Evolutionary conservation across 169 alveolate genomes (phyloP).

Genomic region (Neospora caninum): DNA sequence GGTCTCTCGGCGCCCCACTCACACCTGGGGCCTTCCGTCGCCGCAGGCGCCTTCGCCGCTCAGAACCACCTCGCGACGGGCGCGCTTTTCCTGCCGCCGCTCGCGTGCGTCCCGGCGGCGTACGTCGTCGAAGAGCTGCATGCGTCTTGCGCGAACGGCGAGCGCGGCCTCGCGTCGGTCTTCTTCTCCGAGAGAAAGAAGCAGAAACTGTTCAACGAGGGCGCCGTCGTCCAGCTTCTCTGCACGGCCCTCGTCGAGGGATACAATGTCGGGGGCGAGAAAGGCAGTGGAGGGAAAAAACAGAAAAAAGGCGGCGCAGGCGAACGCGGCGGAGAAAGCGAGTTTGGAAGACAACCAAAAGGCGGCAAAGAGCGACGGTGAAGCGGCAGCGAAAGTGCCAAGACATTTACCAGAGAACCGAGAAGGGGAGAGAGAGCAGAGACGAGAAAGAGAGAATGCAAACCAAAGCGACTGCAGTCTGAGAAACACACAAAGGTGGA

Average conservation of each 20-base stretch:
- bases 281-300: not conserved
- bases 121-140: constrained; percentile 6
- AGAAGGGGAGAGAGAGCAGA: too few species aligned
- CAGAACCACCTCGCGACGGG: not conserved
- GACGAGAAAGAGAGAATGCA: too few species aligned
- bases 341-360: not conserved
- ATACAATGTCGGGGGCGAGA: not conserved
- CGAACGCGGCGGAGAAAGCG: not conserved
- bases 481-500: too few species aligned
- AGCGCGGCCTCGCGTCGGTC: not conserved
- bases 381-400: too few species aligned
- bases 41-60: not conserved
- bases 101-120: not conserved
- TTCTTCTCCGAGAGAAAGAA: not conserved
- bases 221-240: not conserved
- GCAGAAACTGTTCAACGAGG: not conserved
- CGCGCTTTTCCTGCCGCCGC: not conserved
- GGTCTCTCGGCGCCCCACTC: not conserved
- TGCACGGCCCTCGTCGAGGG: not conserved
- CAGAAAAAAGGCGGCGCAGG: constrained; percentile 44
- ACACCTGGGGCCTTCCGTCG: not conserved
- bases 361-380: not conserved
- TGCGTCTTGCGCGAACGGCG: not conserved
- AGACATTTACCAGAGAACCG: too few species aligned
- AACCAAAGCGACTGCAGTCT: too few species aligned